Evolutionary conservation across 306 rosid genomes (phyloP).

Genomic region (Cucurbita pepo): DNA sequence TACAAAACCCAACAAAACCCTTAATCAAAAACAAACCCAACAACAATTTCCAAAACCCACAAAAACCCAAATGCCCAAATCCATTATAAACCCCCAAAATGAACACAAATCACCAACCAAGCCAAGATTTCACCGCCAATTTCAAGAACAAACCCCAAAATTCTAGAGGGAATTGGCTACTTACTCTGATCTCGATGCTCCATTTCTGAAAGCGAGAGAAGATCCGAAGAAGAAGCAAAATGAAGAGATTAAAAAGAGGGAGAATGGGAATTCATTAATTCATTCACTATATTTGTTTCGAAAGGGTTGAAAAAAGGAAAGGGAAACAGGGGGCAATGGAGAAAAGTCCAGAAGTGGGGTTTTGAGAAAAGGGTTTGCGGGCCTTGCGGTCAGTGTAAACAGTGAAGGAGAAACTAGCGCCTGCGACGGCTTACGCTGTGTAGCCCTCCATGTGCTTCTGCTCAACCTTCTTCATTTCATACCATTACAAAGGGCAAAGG

Average conservation of each 20-base stretch:
- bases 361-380: not conserved
- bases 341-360: not conserved
- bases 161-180: not conserved
- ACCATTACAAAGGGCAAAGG: not conserved
- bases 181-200: conserved; percentile 8
- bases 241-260: not conserved
- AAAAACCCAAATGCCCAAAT: not conserved
- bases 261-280: not conserved
- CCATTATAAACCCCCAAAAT: not conserved
- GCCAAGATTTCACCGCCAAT: not conserved
- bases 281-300: not conserved
- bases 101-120: not conserved
- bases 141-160: not conserved
- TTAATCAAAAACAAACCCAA: not conserved
- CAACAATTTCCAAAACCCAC: not conserved
- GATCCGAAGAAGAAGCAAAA: not conserved
- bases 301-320: not conserved
- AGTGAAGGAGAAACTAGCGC: not conserved
- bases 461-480: not conserved
- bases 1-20: conserved; percentile 6
- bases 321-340: not conserved
- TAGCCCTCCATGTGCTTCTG: not conserved
- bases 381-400: not conserved
- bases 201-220: not conserved
- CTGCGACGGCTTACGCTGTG: not conserved